phyloP scores from a whole-genome alignment of 2,329 filamentous ascomycete species.

The Nannizziopsis barbatae region DNA sequence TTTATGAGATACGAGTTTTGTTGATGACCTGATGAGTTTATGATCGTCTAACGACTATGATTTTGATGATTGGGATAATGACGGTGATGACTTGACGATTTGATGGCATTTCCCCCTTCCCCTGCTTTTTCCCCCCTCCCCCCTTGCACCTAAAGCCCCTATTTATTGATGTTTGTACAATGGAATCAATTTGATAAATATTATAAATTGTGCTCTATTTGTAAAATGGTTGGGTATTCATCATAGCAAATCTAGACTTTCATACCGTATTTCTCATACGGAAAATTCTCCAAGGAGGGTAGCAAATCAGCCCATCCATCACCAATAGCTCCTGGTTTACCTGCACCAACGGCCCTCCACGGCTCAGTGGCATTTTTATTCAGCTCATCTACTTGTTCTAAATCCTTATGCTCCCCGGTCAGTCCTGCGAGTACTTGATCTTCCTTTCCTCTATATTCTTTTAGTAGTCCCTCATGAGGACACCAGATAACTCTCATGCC shows the following conservation, averaged over 20 bases:
- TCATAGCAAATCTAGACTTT: conserved; percentile 10
- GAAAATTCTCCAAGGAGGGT: conserved; percentile 46
- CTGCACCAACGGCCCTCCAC: conserved; percentile 32
- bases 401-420: conserved; percentile 57
- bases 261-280: conserved; percentile 51
- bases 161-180: too few relatives aligned
- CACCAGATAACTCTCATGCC: conserved; percentile 94
- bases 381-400: conserved; percentile 33
- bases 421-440: conserved; percentile 70
- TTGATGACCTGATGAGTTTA: background rate
- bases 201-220: background rate
- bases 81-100: background rate
- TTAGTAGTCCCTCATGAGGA: conserved; percentile 67
- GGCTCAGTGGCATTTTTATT: conserved; percentile 26
- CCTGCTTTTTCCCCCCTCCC: background rate
- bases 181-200: background rate
- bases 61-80: too few relatives aligned
- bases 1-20: background rate
- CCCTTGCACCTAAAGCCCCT: background rate
- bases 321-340: conserved; percentile 43
- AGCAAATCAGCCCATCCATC: conserved; percentile 51
- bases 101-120: background rate
- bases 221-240: background rate
- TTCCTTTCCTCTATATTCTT: conserved; percentile 66
- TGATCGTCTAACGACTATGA: background rate